phyloP scores from a whole-genome alignment of 2,329 filamentous ascomycete genomes.

The Talaromyces atroroseus region DNA sequence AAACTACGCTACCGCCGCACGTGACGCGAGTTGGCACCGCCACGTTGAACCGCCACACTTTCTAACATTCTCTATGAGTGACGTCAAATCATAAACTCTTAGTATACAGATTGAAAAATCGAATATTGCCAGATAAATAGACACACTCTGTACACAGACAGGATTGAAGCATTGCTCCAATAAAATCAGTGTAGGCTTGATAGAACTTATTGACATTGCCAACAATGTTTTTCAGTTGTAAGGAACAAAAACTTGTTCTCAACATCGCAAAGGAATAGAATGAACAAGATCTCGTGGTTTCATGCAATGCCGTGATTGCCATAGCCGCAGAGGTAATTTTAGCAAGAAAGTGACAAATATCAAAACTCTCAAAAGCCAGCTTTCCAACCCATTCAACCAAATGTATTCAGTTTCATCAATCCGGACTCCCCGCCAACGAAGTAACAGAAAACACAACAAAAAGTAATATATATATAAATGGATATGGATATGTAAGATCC shows the following conservation, averaged over 20 bases:
- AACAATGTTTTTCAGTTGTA: too few relatives aligned
- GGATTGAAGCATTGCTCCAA: neutral
- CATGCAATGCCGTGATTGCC: conserved; percentile 7
- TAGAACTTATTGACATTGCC: neutral
- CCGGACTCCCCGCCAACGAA: conserved; percentile 3
- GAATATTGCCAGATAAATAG: neutral
- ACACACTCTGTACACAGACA: neutral
- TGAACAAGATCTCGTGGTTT: neutral
- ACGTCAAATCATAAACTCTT: neutral
- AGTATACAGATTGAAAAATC: neutral
- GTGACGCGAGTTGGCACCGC: neutral
- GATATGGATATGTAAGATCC: neutral
- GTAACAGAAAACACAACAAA: neutral
- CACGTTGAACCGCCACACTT: neutral
- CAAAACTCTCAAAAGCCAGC: neutral
- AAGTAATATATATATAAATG: neutral
- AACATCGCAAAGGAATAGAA: neutral
- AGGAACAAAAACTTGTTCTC: neutral
- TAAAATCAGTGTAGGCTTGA: neutral
- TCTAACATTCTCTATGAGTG: too few relatives aligned
- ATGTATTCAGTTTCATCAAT: neutral
- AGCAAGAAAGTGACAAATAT: neutral
- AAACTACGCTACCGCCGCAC: neutral
- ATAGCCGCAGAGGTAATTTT: conserved; percentile 4
- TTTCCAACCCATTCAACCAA: neutral